Conservation (phyloP, 768 basidiomycete genomes). For the Exsudoporus frostii region DNA sequence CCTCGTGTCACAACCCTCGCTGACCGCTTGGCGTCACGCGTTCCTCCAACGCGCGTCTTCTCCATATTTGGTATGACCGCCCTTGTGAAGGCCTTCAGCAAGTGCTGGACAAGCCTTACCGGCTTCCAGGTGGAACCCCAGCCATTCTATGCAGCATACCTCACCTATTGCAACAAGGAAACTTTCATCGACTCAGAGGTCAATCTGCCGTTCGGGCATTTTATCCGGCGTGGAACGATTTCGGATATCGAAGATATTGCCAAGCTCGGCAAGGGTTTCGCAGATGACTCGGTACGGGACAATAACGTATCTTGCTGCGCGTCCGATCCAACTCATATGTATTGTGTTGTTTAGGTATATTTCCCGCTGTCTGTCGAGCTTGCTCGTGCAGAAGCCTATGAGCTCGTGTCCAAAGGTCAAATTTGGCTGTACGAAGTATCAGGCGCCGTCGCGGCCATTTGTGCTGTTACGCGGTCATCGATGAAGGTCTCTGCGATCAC, state of each 20-base stretch:
- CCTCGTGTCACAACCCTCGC: conserved; percentile 38
- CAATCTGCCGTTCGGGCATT: conserved; percentile 33
- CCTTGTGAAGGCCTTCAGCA: conserved; percentile 42
- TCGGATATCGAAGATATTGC: conserved; percentile 41
- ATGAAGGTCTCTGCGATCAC: conserved; percentile 51
- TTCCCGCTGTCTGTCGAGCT: conserved; percentile 41
- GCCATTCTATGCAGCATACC: conserved; percentile 51
- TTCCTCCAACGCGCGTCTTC: conserved; percentile 46
- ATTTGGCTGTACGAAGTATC: conserved; percentile 50
- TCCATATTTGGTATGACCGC: conserved; percentile 46
- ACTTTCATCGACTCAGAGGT: conserved; percentile 32
- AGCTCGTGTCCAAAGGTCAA: conserved; percentile 47
- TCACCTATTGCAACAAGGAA: conserved; percentile 41
- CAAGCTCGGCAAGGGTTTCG: conserved; percentile 48
- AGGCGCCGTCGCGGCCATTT: conserved; percentile 45
- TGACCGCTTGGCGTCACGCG: conserved; percentile 35
- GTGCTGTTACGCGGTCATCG: conserved; percentile 55
- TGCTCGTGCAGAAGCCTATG: conserved; percentile 43
- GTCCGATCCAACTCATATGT: conserved; percentile 1
- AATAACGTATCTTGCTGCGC: not conserved
- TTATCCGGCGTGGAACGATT: conserved; percentile 36
- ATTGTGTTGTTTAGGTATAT: conserved; percentile 33
- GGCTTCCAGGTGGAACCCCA: conserved; percentile 36
- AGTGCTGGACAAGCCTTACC: conserved; percentile 42
- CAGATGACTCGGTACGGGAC: conserved; percentile 46